Evolutionary conservation across 495 filamentous ascomycete species (phyloP), one percentile per base, ranked within the genome.

Genomic region (Neurospora terricola): DNA sequence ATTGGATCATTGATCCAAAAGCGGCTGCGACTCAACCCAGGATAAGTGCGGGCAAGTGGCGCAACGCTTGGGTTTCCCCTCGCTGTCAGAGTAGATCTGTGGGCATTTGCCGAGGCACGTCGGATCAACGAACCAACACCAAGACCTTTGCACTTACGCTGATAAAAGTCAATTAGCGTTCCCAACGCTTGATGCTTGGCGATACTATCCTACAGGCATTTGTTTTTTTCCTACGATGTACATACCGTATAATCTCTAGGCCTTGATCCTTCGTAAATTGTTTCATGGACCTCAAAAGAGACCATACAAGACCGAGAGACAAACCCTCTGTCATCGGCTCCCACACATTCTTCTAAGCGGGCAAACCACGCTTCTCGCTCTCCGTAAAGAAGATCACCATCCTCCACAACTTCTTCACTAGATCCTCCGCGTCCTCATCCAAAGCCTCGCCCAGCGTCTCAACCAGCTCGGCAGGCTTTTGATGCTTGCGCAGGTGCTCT

Each of bases 301-400:
- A 38, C 3, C 30, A 70, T 36, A 71, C 37, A 73, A 70, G 43
- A 72, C 45, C 10, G 23, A 7, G 18, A 3, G 10, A 38, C 54
- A 30, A 36, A 38, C 14, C 38, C 40, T 2, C 69, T 36, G 23
- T 27, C 23, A 36, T 37, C 45, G 59, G 73, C 30, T 34, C 23
- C 69, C 12, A 34, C 4, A 30, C 21, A 23, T 30, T 27, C 59
- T 70, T 12, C 71, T 84, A 93, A 27, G 89, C 89, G 36, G 92
- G 93, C 43, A 96, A 83, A 1, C 96, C 95, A 72, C 93, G 87
- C 85, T 96, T 97, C 88, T 97, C 96, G 77, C 90, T 91, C 83
- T 99, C 96, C 36, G 93, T 95, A 77, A 94, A 98, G 90, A 98
- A 98, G 80, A 98, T 97, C 69, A 97, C 88, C 94, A 98, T 96